Percentiles rank a stretch among this genome's conserved stretches.
phyloP scores from a whole-genome alignment of 768 basidiomycete species.

The Psilocybe cyanescens region DNA sequence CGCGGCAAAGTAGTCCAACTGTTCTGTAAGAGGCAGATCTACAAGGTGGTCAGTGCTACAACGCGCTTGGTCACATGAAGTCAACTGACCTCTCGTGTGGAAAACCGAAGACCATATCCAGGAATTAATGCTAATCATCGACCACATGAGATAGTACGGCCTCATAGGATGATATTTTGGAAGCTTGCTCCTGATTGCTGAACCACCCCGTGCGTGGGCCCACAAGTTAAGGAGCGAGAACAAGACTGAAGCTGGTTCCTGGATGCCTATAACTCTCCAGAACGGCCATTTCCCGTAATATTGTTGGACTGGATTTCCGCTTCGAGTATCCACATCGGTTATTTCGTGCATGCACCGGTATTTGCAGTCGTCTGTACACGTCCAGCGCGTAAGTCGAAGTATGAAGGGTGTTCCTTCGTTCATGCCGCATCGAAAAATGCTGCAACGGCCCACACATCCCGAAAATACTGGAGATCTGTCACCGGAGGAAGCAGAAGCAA shows the following conservation, averaged over 20 bases:
- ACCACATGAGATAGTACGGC: conserved; percentile 67
- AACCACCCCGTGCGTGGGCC: conserved; percentile 68
- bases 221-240: conserved; percentile 89
- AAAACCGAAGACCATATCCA: conserved; percentile 95
- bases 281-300: conserved; percentile 99
- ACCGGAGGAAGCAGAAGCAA: conserved; percentile 57
- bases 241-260: conserved; percentile 91
- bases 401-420: conserved; percentile 49
- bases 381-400: conserved; percentile 80
- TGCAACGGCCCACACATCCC: conserved; percentile 53
- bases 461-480: conserved; percentile 60
- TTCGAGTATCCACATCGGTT: conserved; percentile 56
- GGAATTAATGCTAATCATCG: conserved; percentile 77
- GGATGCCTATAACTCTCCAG: conserved; percentile 84
- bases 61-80: not conserved
- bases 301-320: conserved; percentile 60
- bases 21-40: conserved; percentile 87
- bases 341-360: conserved; percentile 87
- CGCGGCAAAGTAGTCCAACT: conserved; percentile 94
- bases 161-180: conserved; percentile 70
- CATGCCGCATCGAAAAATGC: conserved; percentile 37
- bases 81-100: conserved; percentile 81
- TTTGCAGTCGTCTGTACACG: conserved; percentile 85
- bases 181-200: conserved; percentile 48
- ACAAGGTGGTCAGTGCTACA: not conserved